phyloP scores from a whole-genome alignment of 2,329 filamentous ascomycete genomes.

The Talaromyces rugulosus region DNA sequence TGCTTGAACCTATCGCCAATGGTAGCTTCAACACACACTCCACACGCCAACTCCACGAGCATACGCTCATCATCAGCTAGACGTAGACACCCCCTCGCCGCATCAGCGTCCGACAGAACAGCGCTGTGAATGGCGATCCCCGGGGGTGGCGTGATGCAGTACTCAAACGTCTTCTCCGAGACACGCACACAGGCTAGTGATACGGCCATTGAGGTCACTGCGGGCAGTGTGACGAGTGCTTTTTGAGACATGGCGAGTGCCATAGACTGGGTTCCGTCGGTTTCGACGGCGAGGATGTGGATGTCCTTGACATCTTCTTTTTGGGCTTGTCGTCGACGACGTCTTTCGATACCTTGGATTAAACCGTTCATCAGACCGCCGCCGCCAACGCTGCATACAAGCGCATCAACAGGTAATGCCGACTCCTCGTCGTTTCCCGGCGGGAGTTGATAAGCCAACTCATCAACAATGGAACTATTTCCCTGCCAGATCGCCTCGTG shows the following conservation, averaged over 20 bases:
- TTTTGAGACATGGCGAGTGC: conserved; percentile 52
- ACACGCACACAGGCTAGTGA: conserved; percentile 72
- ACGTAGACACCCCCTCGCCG: conserved; percentile 69
- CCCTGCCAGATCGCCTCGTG: conserved; percentile 44
- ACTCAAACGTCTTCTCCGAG: conserved; percentile 62
- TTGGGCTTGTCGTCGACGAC: conserved; percentile 19
- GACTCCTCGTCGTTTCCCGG: conserved; percentile 25
- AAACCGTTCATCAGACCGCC: conserved; percentile 76
- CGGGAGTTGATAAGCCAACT: conserved; percentile 40
- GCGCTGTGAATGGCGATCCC: conserved; percentile 53
- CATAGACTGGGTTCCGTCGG: conserved; percentile 67
- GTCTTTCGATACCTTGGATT: conserved; percentile 61
- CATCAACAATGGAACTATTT: conserved; percentile 42
- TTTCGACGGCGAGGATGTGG: conserved; percentile 70
- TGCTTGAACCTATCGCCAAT: conserved; percentile 26
- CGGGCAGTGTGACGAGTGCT: conserved; percentile 60
- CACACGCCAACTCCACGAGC: conserved; percentile 80
- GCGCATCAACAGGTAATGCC: conserved; percentile 55
- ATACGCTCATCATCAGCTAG: conserved; percentile 79
- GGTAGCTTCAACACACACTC: conserved; percentile 63
- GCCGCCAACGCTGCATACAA: conserved; percentile 76
- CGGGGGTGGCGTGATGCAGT: conserved; percentile 47
- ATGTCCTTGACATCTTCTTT: conserved; percentile 23
- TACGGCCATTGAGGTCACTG: conserved; percentile 71
- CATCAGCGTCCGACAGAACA: conserved; percentile 71